Percentiles rank a stretch among this genome's conserved stretches.
Evolutionary conservation across 2,329 filamentous ascomycete genomes (phyloP).

Genomic region (Dactylellina drechsleri): DNA sequence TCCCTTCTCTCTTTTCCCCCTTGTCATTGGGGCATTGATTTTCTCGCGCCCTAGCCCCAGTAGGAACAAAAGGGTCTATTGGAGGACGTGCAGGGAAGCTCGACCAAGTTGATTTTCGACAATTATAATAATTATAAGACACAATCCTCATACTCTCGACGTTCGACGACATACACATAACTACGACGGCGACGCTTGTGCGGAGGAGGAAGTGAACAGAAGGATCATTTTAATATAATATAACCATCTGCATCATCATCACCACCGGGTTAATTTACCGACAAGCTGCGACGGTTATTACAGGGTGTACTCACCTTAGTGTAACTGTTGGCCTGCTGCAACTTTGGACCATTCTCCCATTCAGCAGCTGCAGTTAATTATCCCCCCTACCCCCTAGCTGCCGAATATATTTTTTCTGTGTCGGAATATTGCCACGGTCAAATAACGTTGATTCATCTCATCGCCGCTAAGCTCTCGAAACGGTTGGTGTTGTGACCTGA

Average conservation of each 20-base stretch:
- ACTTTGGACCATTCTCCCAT: too few relatives aligned
- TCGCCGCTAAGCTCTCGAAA: slow-evolving; percentile 25
- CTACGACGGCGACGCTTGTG: neutral
- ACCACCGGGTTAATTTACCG: too few relatives aligned
- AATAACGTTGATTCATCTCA: neutral
- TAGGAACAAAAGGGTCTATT: slow-evolving; percentile 26
- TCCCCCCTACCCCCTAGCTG: too few relatives aligned
- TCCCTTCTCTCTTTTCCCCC: slow-evolving; percentile 39
- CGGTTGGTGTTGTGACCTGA: slow-evolving; percentile 47
- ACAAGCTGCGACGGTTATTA: too few relatives aligned
- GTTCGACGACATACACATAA: neutral
- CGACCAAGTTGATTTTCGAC: neutral
- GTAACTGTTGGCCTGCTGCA: too few relatives aligned
- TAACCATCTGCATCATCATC: neutral
- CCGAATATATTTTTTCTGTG: too few relatives aligned
- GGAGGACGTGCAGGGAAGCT: slow-evolving; percentile 16
- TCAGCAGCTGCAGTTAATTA: too few relatives aligned
- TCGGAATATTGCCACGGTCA: slow-evolving; percentile 13
- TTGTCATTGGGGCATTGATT: slow-evolving; percentile 22
- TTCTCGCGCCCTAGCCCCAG: slow-evolving; percentile 46
- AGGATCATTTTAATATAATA: neutral
- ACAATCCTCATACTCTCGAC: too few relatives aligned
- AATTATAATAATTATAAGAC: too few relatives aligned
- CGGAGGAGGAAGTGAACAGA: neutral
- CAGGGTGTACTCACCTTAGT: too few relatives aligned